A percentile compares a stretch with the other conserved stretches of the same genome.
Conservation (phyloP, 192 early-diverging fungal species). For the Podochytrium sp. region DNA sequence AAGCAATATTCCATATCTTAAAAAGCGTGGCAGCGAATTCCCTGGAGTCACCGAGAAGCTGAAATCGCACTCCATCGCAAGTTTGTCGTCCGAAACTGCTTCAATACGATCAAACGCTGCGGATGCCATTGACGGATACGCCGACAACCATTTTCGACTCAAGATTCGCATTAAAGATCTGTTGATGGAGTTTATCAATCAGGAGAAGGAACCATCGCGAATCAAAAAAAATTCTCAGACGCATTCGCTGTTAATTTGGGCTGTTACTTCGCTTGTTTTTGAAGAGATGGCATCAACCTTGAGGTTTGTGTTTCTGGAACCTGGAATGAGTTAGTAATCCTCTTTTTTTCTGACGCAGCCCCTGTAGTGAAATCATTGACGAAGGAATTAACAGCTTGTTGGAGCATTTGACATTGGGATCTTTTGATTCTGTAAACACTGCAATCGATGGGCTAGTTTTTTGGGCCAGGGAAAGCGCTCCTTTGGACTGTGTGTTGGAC, state of each 20-base stretch:
- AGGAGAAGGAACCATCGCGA: slow-evolving; percentile 27
- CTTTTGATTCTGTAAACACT: slow-evolving; percentile 62
- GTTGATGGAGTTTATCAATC: slow-evolving; percentile 25
- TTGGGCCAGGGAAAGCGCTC: slow-evolving; percentile 60
- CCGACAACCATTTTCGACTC: slow-evolving; percentile 21
- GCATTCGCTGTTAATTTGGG: slow-evolving; percentile 43
- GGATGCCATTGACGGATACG: slow-evolving; percentile 1
- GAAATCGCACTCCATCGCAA: not conserved
- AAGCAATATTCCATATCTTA: not conserved
- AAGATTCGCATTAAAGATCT: slow-evolving; percentile 46
- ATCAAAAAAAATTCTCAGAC: slow-evolving; percentile 37
- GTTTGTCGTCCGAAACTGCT: not conserved
- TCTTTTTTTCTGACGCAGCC: slow-evolving; percentile 32
- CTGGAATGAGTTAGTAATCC: not conserved
- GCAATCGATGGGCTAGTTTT: slow-evolving; percentile 67
- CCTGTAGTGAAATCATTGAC: slow-evolving; percentile 44
- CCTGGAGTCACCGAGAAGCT: not conserved
- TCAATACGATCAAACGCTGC: not conserved
- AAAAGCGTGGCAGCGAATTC: not conserved
- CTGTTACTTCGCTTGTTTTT: slow-evolving; percentile 34
- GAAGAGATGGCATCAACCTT: slow-evolving; percentile 48
- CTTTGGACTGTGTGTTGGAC: slow-evolving; percentile 58
- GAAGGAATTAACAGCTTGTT: slow-evolving; percentile 67
- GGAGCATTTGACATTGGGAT: slow-evolving; percentile 68
- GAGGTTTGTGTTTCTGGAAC: slow-evolving; percentile 33